Evolutionary conservation across 768 basidiomycete genomes (phyloP), one percentile per base, ranked within the genome.

Genomic region (Collybiopsis confluens): DNA sequence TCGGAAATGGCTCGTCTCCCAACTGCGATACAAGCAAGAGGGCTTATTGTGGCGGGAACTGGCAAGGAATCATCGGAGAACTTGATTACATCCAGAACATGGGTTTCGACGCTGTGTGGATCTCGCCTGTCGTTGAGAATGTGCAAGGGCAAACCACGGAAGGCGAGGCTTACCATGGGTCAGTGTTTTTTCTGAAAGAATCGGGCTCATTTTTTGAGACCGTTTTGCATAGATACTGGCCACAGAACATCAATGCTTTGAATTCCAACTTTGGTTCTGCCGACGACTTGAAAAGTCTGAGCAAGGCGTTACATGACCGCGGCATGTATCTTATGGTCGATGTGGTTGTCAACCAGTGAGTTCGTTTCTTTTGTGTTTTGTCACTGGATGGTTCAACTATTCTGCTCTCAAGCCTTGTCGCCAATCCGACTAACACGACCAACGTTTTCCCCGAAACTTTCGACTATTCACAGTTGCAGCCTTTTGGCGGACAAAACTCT

Each of bases 61-160:
- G 83, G 82, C 70, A 71, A 46, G 77, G 79, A 3, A 75, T 90
- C 58, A 74, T 70, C 55, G 69, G 76, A 59, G 82, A 87, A 62
- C 76, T 91, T 26, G 85, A 88, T 62, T 91, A 91, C 62, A 88
- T 91, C 57, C 80, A 86, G 59, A 61, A 74, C 38, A 82, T 86
- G 64, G 88, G 88, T 2, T 89, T 88, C 65, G 86, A 87, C 45
- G 85, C 87, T 65, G 72, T 88, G 42, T 89, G 86, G 87, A 88
- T 87, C 56, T 86, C 85, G 50, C 88, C 88, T 2, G 73, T 89
- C 20, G 80, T 80, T 18, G 70, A 80, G 64, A 88, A 88, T 62
- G 78, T 83, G 46, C 71, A 82, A 23, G 78, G 77, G 0, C 59
- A 72, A 41, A 85, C 83, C 1, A 69, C 76, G 1, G 86, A 86